Evolutionary conservation across 306 rosid species (phyloP), one percentile per base, ranked within the genome.

Genomic region (Luffa aegyptiaca): DNA sequence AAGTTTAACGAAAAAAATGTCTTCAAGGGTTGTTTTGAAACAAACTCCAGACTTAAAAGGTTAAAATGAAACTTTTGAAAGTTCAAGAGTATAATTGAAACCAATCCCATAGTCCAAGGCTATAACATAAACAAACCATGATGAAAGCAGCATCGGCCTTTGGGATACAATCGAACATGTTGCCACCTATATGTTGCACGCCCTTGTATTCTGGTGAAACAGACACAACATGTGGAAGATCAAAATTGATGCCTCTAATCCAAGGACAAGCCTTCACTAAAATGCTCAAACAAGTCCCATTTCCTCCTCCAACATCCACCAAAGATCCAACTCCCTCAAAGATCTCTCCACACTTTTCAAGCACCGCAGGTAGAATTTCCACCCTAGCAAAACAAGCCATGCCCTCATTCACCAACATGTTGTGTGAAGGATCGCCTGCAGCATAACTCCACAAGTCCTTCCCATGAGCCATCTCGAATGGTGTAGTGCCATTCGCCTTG

Each of bases 271-370:
- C 90, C 82, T 82, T 51, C 1, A 65, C 83, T 11, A 90, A n/a
- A 58, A 82, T 2, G 3, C 81, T 1, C 83, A 88, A 77, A 57
- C 85, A 3, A 1, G 86, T 87, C 6, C 97, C 98, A 8, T 85
- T 85, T 11, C 97, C 98, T 0, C 93, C 94, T 8, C 97, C 98
- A 1, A 89, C 97, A 72, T 93, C 96, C 8, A 93, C 98, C 52
- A 93, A 53, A 4, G 83, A 81, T 1, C 5, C 8, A n/a, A 92
- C 0, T 8, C 93, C 97, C 7, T 81, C 70, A 52, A 92, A 87
- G 4, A 63, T 77, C 75, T 88, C 88, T 26, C 48, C 3, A 72
- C 89, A 90, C 36, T 79, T 82, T 16, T 75, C 62, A 41, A 88
- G 8, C 1, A 89, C 53, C 0, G 81, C 74, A 1, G 87, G 84